Evolutionary conservation across 2,329 filamentous ascomycete species (phyloP).

Genomic region (Colletotrichum australisinense): DNA sequence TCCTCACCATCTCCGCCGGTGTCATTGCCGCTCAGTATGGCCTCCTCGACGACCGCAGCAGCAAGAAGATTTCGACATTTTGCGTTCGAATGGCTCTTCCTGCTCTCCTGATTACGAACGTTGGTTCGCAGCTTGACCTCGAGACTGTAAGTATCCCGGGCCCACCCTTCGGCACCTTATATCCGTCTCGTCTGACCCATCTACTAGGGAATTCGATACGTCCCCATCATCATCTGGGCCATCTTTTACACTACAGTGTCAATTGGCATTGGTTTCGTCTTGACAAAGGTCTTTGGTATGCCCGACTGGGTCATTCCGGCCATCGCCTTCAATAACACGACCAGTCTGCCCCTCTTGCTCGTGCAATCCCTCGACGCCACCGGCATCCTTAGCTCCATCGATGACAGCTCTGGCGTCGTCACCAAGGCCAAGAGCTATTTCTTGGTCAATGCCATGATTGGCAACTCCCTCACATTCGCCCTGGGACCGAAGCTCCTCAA

Average conservation of each 20-base stretch:
- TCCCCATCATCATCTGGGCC: conserved; percentile 55
- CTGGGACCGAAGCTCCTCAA: conserved; percentile 59
- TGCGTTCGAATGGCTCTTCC: conserved; percentile 61
- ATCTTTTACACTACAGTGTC: conserved; percentile 45
- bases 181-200: conserved; percentile 12
- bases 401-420: conserved; percentile 57
- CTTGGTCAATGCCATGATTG: conserved; percentile 72
- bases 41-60: conserved; percentile 48
- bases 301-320: conserved; percentile 58
- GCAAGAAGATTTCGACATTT: conserved; percentile 57
- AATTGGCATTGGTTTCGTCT: conserved; percentile 52
- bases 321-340: conserved; percentile 62
- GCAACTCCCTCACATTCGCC: conserved; percentile 72
- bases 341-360: conserved; percentile 57
- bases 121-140: conserved; percentile 54
- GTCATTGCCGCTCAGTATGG: conserved; percentile 51
- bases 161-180: neutral
- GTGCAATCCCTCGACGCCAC: conserved; percentile 58
- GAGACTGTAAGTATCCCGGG: conserved; percentile 40
- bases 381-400: conserved; percentile 65
- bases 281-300: conserved; percentile 51
- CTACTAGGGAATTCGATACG: conserved; percentile 45
- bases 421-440: conserved; percentile 74
- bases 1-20: conserved; percentile 59
- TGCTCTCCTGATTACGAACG: conserved; percentile 56